phyloP scores from a whole-genome alignment of 164 flowering plant species.

The Stephania japonica region DNA sequence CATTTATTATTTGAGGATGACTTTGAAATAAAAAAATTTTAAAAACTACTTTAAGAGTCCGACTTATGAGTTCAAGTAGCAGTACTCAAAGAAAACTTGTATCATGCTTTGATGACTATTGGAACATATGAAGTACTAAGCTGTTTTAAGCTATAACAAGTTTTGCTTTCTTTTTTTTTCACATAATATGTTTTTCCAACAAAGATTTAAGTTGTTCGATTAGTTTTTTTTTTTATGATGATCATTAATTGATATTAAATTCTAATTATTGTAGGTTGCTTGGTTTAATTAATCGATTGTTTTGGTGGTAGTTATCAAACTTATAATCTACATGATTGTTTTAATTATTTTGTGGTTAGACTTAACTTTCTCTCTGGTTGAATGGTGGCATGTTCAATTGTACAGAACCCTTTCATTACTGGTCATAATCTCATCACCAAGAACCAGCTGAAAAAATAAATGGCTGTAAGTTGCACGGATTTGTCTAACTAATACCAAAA shows the following conservation, averaged over 20 bases:
- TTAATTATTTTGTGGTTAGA: not conserved
- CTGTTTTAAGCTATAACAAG: not conserved
- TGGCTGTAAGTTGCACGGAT: no score
- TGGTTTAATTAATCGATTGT: not conserved
- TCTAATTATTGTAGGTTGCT: not conserved
- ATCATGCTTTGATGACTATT: no score
- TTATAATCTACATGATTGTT: not conserved
- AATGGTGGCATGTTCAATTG: not conserved
- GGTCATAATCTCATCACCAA: not conserved
- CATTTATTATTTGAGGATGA: no score
- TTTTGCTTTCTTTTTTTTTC: no score
- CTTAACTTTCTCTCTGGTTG: not conserved
- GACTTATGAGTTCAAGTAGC: no score
- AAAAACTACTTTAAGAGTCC: no score
- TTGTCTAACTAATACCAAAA: no score
- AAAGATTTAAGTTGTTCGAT: not conserved
- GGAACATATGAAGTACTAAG: no score
- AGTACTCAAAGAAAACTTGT: no score
- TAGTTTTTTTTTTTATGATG: not conserved
- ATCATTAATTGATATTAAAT: not conserved
- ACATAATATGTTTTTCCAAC: not conserved
- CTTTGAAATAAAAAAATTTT: no score
- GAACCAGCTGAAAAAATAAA: not conserved
- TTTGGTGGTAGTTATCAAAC: not conserved
- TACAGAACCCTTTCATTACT: not conserved